Base-by-base conservation (phyloP, 2,329 filamentous ascomycete genomes). In the Mycogone perniciosa region DNA sequence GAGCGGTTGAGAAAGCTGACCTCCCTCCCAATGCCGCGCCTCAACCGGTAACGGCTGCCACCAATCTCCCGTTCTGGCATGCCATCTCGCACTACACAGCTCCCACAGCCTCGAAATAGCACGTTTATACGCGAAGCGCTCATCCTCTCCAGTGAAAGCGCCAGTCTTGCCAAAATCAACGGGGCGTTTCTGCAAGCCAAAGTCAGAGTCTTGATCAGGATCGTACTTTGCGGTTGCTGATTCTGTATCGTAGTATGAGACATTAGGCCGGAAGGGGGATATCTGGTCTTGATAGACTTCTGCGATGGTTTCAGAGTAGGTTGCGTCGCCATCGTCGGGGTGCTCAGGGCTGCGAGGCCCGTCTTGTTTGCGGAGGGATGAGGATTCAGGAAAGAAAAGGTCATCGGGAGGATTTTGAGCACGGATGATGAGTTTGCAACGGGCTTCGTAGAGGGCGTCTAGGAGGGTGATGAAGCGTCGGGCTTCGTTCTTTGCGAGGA, bases 31-130 rank as follows among this genome's bases (percentile, higher is more conserved):
- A 59, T 84, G 77, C 44, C 88, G 68, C 7, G 81, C 78, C 54
- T 86, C 81, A 0, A 64, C 56, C 0, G 82, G 77, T 37, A 90
- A 62, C 3, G 87, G 87, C 54, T 77, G 77, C 86, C 88, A 91
- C 86, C 87, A 91, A 6, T 74, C 69, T 4, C 77, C 79, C 4
- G 69, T 71, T 43, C 86, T 70, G 3, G 76, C 75, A 71, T 89
- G 88, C 88, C 88, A 92, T 54, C 77, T 72, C 35, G 73, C 74
- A 13, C 86, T 81, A 65, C 87, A 92, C 63, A 93, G 81, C 68
- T 93, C 87, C 88, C 87, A 93, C 3, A 93, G 70, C n/a, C 88
- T 73, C 57, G 84, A 88, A 40, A 81, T 76, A 2, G 88, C 88
- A 27, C 88, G 76, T 66, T 88, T 88, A 59, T 89, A 91, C 0